phyloP scores from a whole-genome alignment of 306 rosid species.

The Trifolium pratense region DNA sequence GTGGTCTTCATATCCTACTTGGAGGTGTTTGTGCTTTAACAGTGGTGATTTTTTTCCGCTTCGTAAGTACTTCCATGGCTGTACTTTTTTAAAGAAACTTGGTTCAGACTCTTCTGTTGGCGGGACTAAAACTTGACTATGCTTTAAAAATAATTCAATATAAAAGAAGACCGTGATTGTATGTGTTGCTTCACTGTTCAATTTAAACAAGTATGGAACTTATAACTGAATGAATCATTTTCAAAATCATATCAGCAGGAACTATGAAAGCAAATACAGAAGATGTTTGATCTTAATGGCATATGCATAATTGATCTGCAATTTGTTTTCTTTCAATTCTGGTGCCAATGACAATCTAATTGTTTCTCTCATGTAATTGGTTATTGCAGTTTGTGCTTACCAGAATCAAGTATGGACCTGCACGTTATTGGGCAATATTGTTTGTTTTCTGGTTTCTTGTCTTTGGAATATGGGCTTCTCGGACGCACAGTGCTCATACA shows the following conservation, averaged over 20 bases:
- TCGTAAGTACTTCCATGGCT: constrained; percentile 64
- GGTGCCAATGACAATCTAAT: constrained; percentile 34
- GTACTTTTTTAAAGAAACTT: constrained; percentile 27
- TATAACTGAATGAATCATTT: constrained; percentile 19
- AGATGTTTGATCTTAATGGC: constrained; percentile 36
- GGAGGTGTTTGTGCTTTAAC: constrained; percentile 97
- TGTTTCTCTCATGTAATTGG: constrained; percentile 35
- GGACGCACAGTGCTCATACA: constrained; percentile 77
- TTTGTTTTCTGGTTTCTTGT: constrained; percentile 98
- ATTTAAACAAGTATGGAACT: background rate
- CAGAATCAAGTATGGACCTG: constrained; percentile 96
- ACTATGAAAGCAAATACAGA: constrained; percentile 16
- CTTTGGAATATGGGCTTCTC: constrained; percentile 97
- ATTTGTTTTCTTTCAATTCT: background rate
- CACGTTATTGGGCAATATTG: constrained; percentile 98
- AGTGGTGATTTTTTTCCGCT: constrained; percentile 93
- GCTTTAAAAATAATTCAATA: constrained; percentile 30
- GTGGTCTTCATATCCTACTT: constrained; percentile 94
- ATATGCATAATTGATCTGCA: background rate
- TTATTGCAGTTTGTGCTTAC: constrained; percentile 90
- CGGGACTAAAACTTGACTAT: constrained; percentile 26
- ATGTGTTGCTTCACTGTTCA: constrained; percentile 22
- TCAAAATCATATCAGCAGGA: constrained; percentile 25
- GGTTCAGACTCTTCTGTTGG: constrained; percentile 27
- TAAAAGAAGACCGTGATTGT: constrained; percentile 36